These are phyloP conservation scores for Fusarium sp. DNA, from an alignment of 2,329 filamentous ascomycete genomes.

Conservation along the genomic window DNA sequence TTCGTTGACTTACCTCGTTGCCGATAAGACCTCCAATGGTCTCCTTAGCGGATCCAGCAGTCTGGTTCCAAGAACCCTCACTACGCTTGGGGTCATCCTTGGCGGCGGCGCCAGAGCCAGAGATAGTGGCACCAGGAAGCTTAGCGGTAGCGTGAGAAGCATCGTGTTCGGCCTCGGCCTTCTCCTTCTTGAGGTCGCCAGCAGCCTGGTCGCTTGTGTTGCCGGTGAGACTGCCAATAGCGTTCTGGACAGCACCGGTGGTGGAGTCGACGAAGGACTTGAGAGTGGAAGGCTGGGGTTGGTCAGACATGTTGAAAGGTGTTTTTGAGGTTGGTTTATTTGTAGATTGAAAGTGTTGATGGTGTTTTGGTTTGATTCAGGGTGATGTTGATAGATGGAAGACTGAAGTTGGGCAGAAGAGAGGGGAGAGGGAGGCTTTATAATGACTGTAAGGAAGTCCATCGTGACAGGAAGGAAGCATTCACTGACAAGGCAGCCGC, in stretches of 20 bases:
- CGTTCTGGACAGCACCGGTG: slow-evolving; percentile 77
- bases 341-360: slow-evolving; percentile 9
- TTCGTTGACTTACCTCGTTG: slow-evolving; percentile 65
- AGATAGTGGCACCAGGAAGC: slow-evolving; percentile 76
- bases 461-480: slow-evolving; percentile 30
- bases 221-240: slow-evolving; percentile 78
- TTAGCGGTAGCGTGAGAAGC: slow-evolving; percentile 81
- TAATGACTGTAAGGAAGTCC: slow-evolving; percentile 25
- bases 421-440: slow-evolving; percentile 46
- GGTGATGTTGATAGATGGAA: slow-evolving; percentile 10
- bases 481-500: not conserved
- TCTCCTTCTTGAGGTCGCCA: slow-evolving; percentile 72
- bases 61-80: slow-evolving; percentile 86
- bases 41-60: slow-evolving; percentile 87
- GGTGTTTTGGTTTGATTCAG: slow-evolving; percentile 7
- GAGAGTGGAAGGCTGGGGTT: slow-evolving; percentile 72
- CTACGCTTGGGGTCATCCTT: slow-evolving; percentile 78
- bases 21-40: slow-evolving; percentile 79
- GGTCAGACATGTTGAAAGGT: slow-evolving; percentile 46
- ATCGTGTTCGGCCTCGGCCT: slow-evolving; percentile 74
- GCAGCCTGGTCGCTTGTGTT: slow-evolving; percentile 73
- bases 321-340: slow-evolving; percentile 14
- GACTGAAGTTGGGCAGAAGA: slow-evolving; percentile 16
- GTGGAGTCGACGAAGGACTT: slow-evolving; percentile 81
- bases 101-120: slow-evolving; percentile 74